Evolutionary conservation across 345 rosid genomes (phyloP).

Genomic region (Sapria himalayana): DNA sequence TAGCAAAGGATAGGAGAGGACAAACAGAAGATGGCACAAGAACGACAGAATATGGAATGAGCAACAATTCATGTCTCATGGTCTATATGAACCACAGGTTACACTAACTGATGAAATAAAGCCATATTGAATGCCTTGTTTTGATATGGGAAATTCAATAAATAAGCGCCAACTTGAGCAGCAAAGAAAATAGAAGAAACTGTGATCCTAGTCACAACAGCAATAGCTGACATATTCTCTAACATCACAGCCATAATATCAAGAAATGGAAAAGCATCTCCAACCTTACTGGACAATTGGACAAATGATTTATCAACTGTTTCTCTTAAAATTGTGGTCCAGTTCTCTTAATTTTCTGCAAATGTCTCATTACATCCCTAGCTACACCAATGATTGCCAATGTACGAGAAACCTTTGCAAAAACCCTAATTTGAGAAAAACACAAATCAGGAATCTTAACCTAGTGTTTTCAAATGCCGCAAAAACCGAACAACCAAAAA

Average conservation of each 20-base stretch:
- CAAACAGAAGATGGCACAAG: slow-evolving; percentile 52
- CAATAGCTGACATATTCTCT: slow-evolving; percentile 50
- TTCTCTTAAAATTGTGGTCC: slow-evolving; percentile 28
- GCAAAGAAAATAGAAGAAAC: slow-evolving; percentile 41
- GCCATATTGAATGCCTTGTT: slow-evolving; percentile 31
- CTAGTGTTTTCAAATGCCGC: no score
- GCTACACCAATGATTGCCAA: slow-evolving; percentile 47
- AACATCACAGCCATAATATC: slow-evolving; percentile 70
- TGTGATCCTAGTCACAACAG: slow-evolving; percentile 44
- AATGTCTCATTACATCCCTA: slow-evolving; percentile 60
- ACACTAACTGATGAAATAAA: slow-evolving; percentile 42
- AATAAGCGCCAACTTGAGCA: slow-evolving; percentile 47
- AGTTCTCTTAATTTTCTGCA: slow-evolving; percentile 44
- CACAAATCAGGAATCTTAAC: no score
- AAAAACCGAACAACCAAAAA: no score
- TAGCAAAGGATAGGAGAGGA: slow-evolving; percentile 14
- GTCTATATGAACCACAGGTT: slow-evolving; percentile 45
- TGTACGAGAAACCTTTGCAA: slow-evolving; percentile 31
- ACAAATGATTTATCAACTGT: slow-evolving; percentile 54
- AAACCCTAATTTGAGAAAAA: no score
- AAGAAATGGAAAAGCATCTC: slow-evolving; percentile 71
- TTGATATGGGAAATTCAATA: slow-evolving; percentile 44
- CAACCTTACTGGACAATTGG: slow-evolving; percentile 44
- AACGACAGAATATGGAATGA: slow-evolving; percentile 42
- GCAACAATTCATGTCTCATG: slow-evolving; percentile 53